phyloP scores from a whole-genome alignment of 2,329 filamentous ascomycete genomes.

The Sodiomyces alkalinus region DNA sequence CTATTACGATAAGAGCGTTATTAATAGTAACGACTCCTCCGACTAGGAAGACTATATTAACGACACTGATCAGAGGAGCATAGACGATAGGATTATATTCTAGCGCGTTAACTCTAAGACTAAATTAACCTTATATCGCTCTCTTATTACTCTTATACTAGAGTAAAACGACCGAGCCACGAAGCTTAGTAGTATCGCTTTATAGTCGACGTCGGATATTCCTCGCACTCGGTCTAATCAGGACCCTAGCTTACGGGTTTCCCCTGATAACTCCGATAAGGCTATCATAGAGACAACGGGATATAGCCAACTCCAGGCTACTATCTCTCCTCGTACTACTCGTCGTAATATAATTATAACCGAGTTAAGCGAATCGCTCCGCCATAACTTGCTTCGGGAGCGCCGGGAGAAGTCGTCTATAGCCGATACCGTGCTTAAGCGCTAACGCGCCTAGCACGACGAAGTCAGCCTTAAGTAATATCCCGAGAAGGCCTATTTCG shows the following conservation, averaged over 20 bases:
- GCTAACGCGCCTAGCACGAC: constrained; percentile 80
- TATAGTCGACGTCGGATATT: constrained; percentile 53
- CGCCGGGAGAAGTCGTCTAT: constrained; percentile 87
- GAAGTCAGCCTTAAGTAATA: constrained; percentile 77
- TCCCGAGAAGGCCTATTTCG: constrained; percentile 49
- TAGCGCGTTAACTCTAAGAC: constrained; percentile 79
- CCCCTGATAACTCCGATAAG: constrained; percentile 46
- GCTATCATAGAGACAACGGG: constrained; percentile 50
- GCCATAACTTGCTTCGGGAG: constrained; percentile 87
- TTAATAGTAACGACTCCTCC: constrained; percentile 51
- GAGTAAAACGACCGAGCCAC: constrained; percentile 58
- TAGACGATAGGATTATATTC: constrained; percentile 70
- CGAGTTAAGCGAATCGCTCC: constrained; percentile 83
- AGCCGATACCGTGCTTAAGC: constrained; percentile 75
- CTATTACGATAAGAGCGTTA: constrained; percentile 69
- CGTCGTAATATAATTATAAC: constrained; percentile 90
- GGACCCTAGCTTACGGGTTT: constrained; percentile 26
- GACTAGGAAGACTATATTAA: constrained; percentile 56
- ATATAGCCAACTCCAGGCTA: constrained; percentile 30
- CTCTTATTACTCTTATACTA: constrained; percentile 79
- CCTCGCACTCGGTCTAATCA: constrained; percentile 28
- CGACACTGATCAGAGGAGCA: constrained; percentile 69
- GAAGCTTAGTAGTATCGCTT: constrained; percentile 52
- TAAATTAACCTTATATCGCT: constrained; percentile 72
- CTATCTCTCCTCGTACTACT: constrained; percentile 78